These are phyloP conservation scores for Trichoderma sp. DNA, from an alignment of 2,329 filamentous ascomycete genomes.

Conservation along the genomic window DNA sequence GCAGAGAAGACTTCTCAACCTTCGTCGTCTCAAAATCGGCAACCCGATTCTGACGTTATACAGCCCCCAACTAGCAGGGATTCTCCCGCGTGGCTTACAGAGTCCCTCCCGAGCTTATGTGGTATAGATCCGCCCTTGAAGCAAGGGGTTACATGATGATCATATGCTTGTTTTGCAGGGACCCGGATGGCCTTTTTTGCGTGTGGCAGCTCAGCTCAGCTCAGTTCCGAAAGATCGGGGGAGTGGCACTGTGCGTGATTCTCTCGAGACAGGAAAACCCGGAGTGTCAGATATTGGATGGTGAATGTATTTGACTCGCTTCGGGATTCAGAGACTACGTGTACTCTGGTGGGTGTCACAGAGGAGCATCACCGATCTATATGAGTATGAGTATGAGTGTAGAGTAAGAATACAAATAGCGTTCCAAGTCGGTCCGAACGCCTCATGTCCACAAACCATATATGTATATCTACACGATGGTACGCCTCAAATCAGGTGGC, in stretches of 20 bases:
- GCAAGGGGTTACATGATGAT: neutral
- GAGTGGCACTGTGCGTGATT: neutral
- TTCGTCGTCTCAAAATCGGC: neutral
- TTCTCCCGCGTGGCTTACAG: neutral
- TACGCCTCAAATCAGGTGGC: neutral
- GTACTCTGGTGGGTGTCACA: neutral
- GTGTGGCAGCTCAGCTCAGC: neutral
- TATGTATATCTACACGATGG: neutral
- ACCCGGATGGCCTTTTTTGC: neutral
- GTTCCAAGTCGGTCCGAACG: neutral
- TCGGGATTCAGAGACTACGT: neutral
- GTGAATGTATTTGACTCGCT: neutral
- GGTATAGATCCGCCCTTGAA: neutral
- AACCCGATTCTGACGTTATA: slow-evolving; percentile 14
- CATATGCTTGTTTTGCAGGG: neutral
- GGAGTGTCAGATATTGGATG: neutral
- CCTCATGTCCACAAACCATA: neutral
- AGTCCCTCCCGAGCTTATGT: neutral
- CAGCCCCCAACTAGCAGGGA: neutral
- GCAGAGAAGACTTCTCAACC: neutral
- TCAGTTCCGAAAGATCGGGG: neutral
- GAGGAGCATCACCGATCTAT: neutral
- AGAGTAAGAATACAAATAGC: neutral
- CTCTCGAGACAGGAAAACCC: too few relatives aligned
- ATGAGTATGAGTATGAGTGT: neutral